phyloP scores from a whole-genome alignment of 345 rosid species.

The Clausena lansium region DNA sequence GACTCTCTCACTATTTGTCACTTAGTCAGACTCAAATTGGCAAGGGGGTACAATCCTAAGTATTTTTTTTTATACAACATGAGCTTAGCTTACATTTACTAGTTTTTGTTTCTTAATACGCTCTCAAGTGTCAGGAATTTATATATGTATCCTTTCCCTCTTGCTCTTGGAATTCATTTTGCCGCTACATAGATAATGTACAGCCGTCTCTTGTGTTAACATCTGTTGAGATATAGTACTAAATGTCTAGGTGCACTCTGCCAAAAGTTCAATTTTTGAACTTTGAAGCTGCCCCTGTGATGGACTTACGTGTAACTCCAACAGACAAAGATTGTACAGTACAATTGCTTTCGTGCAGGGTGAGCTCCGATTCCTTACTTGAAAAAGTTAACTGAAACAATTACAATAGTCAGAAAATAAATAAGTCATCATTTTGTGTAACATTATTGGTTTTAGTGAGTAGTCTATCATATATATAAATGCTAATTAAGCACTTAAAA shows the following conservation, averaged over 20 bases:
- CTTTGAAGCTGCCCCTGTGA: conserved; percentile 71
- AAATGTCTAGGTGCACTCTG: conserved; percentile 56
- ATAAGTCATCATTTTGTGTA: background rate
- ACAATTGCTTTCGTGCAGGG: conserved; percentile 85
- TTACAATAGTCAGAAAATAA: background rate
- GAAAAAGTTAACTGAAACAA: background rate
- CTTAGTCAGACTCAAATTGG: too few relatives aligned
- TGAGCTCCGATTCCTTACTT: conserved; percentile 23
- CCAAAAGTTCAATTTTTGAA: conserved; percentile 62
- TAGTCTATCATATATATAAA: background rate
- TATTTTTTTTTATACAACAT: background rate
- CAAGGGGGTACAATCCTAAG: too few relatives aligned
- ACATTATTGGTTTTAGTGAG: background rate
- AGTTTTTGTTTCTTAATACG: background rate
- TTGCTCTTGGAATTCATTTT: background rate
- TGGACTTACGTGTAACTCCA: conserved; percentile 64
- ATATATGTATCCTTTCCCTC: background rate
- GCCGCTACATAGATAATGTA: background rate
- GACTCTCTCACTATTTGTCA: background rate
- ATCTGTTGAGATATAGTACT: background rate
- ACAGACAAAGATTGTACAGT: conserved; percentile 60
- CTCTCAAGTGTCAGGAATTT: background rate
- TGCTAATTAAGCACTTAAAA: background rate
- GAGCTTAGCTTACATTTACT: background rate
- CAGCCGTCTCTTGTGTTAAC: background rate